Percentiles rank a stretch among this genome's conserved stretches.
These are phyloP conservation scores for Globisporangium cylindrosporum DNA, from an alignment of 352 stramenopile genomes.

Conservation along the genomic window DNA sequence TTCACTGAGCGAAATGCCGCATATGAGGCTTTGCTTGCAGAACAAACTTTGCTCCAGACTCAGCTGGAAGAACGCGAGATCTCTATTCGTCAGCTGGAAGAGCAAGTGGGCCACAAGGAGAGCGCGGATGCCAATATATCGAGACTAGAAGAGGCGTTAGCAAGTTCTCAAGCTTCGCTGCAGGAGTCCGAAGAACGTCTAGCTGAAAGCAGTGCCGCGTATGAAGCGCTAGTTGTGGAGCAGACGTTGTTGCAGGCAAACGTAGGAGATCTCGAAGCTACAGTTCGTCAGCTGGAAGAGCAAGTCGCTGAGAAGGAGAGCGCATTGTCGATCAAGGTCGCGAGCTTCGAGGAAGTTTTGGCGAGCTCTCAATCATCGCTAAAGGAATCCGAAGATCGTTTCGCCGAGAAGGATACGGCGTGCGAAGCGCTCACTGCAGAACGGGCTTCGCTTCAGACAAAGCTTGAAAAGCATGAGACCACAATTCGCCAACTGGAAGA, in stretches of 20 bases:
- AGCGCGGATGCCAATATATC: not conserved
- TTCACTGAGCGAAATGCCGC: not conserved
- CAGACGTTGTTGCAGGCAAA: not conserved
- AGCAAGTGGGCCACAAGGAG: not conserved
- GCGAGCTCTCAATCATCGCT: not conserved
- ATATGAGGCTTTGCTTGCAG: not conserved
- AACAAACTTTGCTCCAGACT: not conserved
- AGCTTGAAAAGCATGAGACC: not conserved
- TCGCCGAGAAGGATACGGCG: not conserved
- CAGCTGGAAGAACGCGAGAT: not conserved
- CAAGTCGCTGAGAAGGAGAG: slow-evolving; percentile 10
- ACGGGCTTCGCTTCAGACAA: not conserved
- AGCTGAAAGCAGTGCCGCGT: not conserved
- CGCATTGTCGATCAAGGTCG: not conserved
- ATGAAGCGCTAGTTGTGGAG: not conserved
- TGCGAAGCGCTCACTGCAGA: not conserved
- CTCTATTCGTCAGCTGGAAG: slow-evolving; percentile 8
- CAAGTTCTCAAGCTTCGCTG: not conserved
- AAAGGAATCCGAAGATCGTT: not conserved
- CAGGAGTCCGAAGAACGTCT: not conserved
- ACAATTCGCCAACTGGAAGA: slow-evolving; percentile 8
- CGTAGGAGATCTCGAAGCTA: not conserved
- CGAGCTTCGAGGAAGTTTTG: not conserved
- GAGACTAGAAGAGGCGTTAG: not conserved
- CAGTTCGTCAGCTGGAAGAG: slow-evolving; percentile 10